phyloP scores from a whole-genome alignment of 139 green algal species.

The Picochlorum sp. region DNA sequence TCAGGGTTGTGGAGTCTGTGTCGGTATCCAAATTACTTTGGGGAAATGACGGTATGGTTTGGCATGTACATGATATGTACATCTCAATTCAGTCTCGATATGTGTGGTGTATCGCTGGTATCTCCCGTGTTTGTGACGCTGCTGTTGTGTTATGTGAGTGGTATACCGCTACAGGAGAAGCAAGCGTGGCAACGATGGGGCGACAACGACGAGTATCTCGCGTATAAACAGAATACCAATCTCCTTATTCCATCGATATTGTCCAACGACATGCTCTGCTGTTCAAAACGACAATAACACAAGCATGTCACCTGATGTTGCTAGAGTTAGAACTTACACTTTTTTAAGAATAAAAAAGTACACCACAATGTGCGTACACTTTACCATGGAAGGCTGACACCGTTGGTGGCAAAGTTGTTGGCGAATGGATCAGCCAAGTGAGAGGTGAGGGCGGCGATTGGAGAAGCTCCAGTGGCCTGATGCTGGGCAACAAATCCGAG shows the following conservation, averaged over 20 bases:
- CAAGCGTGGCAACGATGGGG: conserved; percentile 51
- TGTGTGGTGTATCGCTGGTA: conserved; percentile 37
- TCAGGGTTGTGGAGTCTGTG: conserved; percentile 61
- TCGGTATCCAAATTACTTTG: conserved; percentile 86
- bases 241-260: conserved; percentile 44
- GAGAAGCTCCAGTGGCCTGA: conserved; percentile 62
- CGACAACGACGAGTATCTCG: conserved; percentile 38
- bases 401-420: conserved; percentile 33
- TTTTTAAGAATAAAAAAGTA: background rate
- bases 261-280: background rate
- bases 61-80: conserved; percentile 53
- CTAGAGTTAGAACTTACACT: background rate
- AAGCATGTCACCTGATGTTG: background rate
- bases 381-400: conserved; percentile 1
- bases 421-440: conserved; percentile 33
- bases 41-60: conserved; percentile 64
- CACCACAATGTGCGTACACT: background rate
- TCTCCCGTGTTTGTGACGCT: conserved; percentile 59
- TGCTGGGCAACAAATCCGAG: conserved; percentile 70
- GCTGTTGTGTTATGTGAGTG: conserved; percentile 58
- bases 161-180: conserved; percentile 59
- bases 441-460: conserved; percentile 27
- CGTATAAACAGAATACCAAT: conserved; percentile 42
- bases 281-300: too few relatives aligned
- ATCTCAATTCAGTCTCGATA: conserved; percentile 21